Evolutionary conservation across 2,329 filamentous ascomycete genomes (phyloP).

Genomic region (Alternaria angustiovoidea): DNA sequence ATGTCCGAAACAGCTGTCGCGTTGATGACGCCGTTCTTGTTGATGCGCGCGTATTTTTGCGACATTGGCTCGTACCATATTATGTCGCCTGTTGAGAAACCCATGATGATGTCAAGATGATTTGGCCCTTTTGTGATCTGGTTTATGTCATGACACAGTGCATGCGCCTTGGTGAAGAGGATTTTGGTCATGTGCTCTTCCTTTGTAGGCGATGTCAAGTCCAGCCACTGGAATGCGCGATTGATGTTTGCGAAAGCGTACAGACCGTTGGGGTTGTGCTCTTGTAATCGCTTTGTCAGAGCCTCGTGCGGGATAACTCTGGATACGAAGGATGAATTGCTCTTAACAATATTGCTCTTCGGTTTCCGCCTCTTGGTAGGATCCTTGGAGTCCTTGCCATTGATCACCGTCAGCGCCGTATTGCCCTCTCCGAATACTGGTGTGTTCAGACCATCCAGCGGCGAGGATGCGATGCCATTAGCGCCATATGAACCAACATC

Average conservation of each 20-base stretch:
- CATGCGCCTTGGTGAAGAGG: slow-evolving; percentile 94
- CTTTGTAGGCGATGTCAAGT: slow-evolving; percentile 79
- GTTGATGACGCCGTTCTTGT: slow-evolving; percentile 96
- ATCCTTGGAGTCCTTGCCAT: slow-evolving; percentile 72
- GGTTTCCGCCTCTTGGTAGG: slow-evolving; percentile 83
- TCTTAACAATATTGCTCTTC: slow-evolving; percentile 98
- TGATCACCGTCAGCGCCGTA: slow-evolving; percentile 67
- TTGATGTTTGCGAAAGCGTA: slow-evolving; percentile 97
- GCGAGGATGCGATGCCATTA: slow-evolving; percentile 46
- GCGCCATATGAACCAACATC: slow-evolving; percentile 55
- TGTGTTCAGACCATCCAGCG: slow-evolving; percentile 41
- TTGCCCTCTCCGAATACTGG: slow-evolving; percentile 90
- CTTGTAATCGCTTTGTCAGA: slow-evolving; percentile 78
- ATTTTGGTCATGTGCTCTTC: slow-evolving; percentile 95
- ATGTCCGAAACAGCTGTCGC: slow-evolving; percentile 85
- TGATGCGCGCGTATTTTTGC: slow-evolving; percentile 92
- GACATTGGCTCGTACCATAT: slow-evolving; percentile 99
- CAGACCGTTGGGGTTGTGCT: slow-evolving; percentile 78
- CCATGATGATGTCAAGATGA: slow-evolving; percentile 92
- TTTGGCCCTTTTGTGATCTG: slow-evolving; percentile 76
- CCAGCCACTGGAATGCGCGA: slow-evolving; percentile 94
- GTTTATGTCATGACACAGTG: slow-evolving; percentile 93
- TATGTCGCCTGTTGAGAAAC: slow-evolving; percentile 94
- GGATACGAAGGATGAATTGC: slow-evolving; percentile 98
- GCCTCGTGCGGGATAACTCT: slow-evolving; percentile 89